Evolutionary conservation across 495 filamentous ascomycete genomes (phyloP).

Genomic region (Podospora fimiseda): DNA sequence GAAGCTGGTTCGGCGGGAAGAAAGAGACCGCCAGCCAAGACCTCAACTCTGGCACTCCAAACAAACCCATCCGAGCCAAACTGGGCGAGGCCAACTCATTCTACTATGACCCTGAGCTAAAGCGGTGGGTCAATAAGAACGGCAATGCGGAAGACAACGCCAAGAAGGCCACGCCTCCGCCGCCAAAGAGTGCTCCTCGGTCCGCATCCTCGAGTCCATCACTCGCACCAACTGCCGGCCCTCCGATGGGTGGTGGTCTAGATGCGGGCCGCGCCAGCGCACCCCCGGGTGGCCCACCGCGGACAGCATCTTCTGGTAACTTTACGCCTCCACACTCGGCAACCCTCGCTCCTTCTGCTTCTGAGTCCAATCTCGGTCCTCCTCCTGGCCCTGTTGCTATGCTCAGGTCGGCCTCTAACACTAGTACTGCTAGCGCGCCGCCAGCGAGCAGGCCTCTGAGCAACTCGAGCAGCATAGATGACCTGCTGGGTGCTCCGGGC

Average conservation of each 20-base stretch:
- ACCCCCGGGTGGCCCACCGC: constrained; percentile 32
- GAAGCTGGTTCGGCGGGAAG: constrained; percentile 71
- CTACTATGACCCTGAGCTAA: constrained; percentile 86
- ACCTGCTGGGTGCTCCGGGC: constrained; percentile 65
- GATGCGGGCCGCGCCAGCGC: constrained; percentile 24
- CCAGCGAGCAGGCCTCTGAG: constrained; percentile 60
- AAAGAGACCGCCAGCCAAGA: constrained; percentile 46
- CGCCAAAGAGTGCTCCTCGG: constrained; percentile 34
- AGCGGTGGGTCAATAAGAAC: constrained; percentile 99
- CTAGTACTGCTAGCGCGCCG: constrained; percentile 34
- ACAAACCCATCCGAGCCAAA: constrained; percentile 83
- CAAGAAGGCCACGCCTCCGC: constrained; percentile 45
- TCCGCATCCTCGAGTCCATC: constrained; percentile 31
- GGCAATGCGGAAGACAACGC: constrained; percentile 49
- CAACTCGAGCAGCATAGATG: constrained; percentile 78
- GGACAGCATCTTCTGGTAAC: constrained; percentile 3
- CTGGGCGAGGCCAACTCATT: constrained; percentile 91
- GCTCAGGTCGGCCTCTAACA: constrained; percentile 37
- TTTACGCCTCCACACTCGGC: constrained; percentile 13
- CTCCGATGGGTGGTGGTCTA: background rate
- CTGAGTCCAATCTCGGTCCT: background rate
- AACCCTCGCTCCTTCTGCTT: background rate
- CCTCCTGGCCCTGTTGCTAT: constrained; percentile 38
- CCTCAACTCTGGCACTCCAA: constrained; percentile 31
- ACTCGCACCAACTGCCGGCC: constrained; percentile 9